phyloP scores from a whole-genome alignment of 768 basidiomycete species.

The Sarcodon sp. region DNA sequence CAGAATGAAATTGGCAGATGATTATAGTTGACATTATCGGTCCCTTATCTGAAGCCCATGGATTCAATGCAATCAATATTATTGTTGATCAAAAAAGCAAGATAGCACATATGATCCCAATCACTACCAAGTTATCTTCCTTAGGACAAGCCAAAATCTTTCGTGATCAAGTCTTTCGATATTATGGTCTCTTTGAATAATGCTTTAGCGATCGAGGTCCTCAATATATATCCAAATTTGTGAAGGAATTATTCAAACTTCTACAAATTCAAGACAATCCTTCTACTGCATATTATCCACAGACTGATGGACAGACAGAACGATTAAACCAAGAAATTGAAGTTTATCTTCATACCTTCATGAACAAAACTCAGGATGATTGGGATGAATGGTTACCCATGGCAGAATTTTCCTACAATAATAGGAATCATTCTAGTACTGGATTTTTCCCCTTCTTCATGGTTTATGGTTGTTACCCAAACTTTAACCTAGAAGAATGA shows the following conservation, averaged over 20 bases:
- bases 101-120: no score
- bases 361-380: constrained; percentile 18
- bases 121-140: constrained; percentile 3
- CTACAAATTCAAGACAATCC: constrained; percentile 20
- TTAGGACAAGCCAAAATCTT: constrained; percentile 9
- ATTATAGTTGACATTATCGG: constrained; percentile 7
- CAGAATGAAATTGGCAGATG: constrained; percentile 5
- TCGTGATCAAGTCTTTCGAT: constrained; percentile 4
- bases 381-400: constrained; percentile 21
- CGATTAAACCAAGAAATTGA: constrained; percentile 25
- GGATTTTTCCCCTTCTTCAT: constrained; percentile 19
- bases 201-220: constrained; percentile 6
- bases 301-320: constrained; percentile 29
- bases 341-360: constrained; percentile 21
- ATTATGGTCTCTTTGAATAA: constrained; percentile 4
- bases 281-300: constrained; percentile 31
- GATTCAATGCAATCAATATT: constrained; percentile 2
- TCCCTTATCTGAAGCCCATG: constrained; percentile 3
- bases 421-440: constrained; percentile 14
- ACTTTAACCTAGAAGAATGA: not conserved
- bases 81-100: not conserved
- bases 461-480: constrained; percentile 11
- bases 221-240: constrained; percentile 19
- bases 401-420: constrained; percentile 22
- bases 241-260: constrained; percentile 12